Percentiles rank a stretch among this genome's conserved stretches.
Evolutionary conservation across 805 yeast genomes (phyloP).

Genomic region (Wickerhamomyces chaumierensis): DNA sequence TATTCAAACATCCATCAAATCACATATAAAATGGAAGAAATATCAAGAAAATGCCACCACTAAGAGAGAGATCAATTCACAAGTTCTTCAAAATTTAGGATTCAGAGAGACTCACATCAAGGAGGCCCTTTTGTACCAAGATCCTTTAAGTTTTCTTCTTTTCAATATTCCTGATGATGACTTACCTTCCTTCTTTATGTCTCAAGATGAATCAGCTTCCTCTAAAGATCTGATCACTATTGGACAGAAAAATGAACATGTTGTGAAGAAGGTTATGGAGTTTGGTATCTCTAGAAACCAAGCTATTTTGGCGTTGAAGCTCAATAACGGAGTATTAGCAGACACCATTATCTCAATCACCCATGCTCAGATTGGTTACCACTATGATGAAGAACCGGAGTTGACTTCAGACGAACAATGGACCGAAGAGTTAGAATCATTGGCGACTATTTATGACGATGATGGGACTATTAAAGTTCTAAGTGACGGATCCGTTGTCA

Average conservation of each 20-base stretch:
- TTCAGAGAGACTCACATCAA: constrained; percentile 58
- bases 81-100: constrained; percentile 37
- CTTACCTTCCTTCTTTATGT: constrained; percentile 50
- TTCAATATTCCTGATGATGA: constrained; percentile 94
- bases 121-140: constrained; percentile 57
- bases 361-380: constrained; percentile 21
- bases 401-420: constrained; percentile 33
- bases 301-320: constrained; percentile 36
- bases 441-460: constrained; percentile 41
- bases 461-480: constrained; percentile 15
- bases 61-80: constrained; percentile 7
- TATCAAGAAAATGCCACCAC: not conserved
- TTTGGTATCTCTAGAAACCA: constrained; percentile 67
- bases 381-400: constrained; percentile 3
- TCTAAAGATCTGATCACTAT: constrained; percentile 31
- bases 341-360: constrained; percentile 41
- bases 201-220: constrained; percentile 26
- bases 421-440: constrained; percentile 66
- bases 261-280: constrained; percentile 43
- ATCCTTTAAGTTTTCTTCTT: constrained; percentile 40
- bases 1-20: constrained; percentile 50
- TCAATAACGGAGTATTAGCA: constrained; percentile 32
- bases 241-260: constrained; percentile 41
- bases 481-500: constrained; percentile 13
- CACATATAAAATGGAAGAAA: constrained; percentile 43